Base-by-base conservation (phyloP, 345 rosid species). In the Eucalyptus guilfoylei region DNA sequence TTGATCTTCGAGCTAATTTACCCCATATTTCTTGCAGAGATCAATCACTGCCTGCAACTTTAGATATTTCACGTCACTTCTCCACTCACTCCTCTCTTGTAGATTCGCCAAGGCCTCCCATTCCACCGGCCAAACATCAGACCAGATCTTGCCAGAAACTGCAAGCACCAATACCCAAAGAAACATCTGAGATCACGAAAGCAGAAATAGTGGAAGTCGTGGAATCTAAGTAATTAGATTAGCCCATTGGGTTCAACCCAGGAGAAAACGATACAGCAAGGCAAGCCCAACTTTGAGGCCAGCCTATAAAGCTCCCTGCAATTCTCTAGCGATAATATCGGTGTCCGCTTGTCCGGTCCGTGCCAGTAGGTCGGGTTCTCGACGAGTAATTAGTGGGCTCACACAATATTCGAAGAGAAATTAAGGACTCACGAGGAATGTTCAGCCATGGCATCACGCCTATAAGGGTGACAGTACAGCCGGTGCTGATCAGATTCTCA, bases 381-480 rank as follows among this genome's bases (percentile, higher is more conserved):
- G 44, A 69, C 42, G 4, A 69, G 42, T 17, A 34, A 1, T 17
- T 17, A 17, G 80, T 8, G 69, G 34, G 69, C 32, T 62, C 69
- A 28, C 69, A 30, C 69, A 28, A 58, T 30, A 30, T 30, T 62
- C 17, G 69, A 62, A 17, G 19, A 69, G 28, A 76, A 76, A 86
- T 67, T 69, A 0, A 45, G 50, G 24, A 87, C 94, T 92, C 45
- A 93, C 95, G 86, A 7, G 94, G 95, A 87, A 94, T 94, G 86
- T 94, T 93, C n/a, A 95, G 90, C 95, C 96, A 94, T 1, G 95
- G 96, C 94, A 93, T 93, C 87, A 91, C 86, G 32, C 94, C 95
- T 24, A 93, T 88, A 9, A 95, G 92, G 50, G 95, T 94, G 81
- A 95, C 93, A 3, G 21, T 50, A 64, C 90, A 90, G 42, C 93